phyloP scores from a whole-genome alignment of 306 rosid genomes.

The Nissolia schottii region DNA sequence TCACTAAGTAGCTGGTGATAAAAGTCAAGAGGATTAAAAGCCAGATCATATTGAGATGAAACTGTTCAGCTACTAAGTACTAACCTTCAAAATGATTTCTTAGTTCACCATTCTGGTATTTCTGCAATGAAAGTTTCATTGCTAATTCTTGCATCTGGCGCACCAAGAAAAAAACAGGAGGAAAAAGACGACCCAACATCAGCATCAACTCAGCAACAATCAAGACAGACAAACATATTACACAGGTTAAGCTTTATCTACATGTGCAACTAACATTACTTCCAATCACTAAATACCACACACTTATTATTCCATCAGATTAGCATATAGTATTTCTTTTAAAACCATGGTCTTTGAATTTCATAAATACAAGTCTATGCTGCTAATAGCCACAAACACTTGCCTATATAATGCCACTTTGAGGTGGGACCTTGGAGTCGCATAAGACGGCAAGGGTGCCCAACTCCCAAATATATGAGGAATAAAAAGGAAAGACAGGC shows the following conservation, averaged over 20 bases:
- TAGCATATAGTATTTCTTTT: background rate
- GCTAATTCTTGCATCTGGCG: conserved; percentile 86
- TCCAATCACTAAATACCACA: background rate
- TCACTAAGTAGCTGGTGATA: background rate
- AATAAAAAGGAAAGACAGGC: background rate
- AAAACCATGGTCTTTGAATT: background rate
- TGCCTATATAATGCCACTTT: no score
- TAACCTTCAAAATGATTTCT: conserved; percentile 83
- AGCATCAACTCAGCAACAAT: background rate
- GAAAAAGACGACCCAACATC: background rate
- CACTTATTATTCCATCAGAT: background rate
- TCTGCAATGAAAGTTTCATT: conserved; percentile 79
- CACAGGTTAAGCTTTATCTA: background rate
- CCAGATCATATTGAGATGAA: background rate
- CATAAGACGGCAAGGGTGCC: no score
- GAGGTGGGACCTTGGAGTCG: no score
- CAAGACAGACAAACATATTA: background rate
- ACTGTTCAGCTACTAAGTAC: conserved; percentile 34
- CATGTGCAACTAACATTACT: background rate
- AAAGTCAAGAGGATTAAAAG: conserved; percentile 4
- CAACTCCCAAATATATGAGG: conserved; percentile 4
- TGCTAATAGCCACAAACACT: no score
- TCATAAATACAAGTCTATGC: background rate
- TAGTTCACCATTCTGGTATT: conserved; percentile 72
- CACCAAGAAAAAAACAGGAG: background rate